Evolutionary conservation across 257 asterid genomes (phyloP).

Genomic region (Buddleja alternifolia): DNA sequence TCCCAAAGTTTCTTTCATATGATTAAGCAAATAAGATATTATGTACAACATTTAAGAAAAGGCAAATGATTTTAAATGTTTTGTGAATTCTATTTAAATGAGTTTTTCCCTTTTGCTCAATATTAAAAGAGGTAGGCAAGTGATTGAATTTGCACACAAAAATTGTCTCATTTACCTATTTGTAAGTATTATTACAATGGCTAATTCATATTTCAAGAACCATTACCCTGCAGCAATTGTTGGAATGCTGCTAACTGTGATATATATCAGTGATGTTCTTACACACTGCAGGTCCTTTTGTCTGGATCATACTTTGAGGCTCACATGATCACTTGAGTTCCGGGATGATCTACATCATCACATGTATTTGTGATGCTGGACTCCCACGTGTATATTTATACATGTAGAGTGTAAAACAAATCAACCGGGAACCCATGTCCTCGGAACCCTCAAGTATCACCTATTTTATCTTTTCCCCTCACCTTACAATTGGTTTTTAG

Average conservation of each 20-base stretch:
- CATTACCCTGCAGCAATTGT: background rate
- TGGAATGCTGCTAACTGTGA: conserved; percentile 1
- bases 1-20: too few species aligned
- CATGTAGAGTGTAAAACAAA: too few species aligned
- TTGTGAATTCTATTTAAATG: background rate
- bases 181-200: conserved; percentile 23
- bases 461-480: background rate
- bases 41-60: background rate
- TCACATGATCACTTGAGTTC: too few species aligned
- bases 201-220: conserved; percentile 11
- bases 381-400: too few species aligned
- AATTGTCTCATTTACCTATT: background rate
- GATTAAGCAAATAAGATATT: background rate
- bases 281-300: conserved; percentile 32
- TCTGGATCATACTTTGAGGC: too few species aligned
- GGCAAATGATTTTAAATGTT: background rate
- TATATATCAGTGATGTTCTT: conserved; percentile 7
- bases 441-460: too few species aligned
- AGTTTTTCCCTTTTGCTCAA: background rate
- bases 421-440: too few species aligned
- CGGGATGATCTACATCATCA: too few species aligned
- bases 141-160: background rate
- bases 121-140: background rate
- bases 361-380: too few species aligned
- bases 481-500: too few species aligned